phyloP scores from a whole-genome alignment of 2,329 filamentous ascomycete genomes.

The Colletotrichum spaethianum region DNA sequence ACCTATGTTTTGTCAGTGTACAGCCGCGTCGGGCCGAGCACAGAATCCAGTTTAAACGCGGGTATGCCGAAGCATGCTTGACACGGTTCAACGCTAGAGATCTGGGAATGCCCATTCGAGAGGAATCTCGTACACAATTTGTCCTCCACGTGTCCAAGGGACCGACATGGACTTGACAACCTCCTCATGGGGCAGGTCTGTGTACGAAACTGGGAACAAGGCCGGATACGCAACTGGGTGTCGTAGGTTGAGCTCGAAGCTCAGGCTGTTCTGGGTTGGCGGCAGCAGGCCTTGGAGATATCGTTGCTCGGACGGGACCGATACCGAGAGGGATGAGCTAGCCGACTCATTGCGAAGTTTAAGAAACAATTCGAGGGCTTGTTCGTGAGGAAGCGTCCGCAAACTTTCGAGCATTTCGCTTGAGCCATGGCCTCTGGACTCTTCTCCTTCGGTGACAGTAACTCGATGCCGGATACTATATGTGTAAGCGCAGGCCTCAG shows the following conservation, averaged over 20 bases:
- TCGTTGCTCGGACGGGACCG: not conserved
- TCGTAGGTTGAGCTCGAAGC: conserved; percentile 19
- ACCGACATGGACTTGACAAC: conserved; percentile 5
- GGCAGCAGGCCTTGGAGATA: conserved; percentile 1
- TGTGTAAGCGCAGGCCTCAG: conserved; percentile 22
- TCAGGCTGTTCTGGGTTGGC: conserved; percentile 18
- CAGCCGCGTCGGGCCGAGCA: not conserved
- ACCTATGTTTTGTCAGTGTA: not conserved
- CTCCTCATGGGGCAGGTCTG: not conserved
- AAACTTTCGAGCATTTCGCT: conserved; percentile 20
- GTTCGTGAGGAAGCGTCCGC: conserved; percentile 8
- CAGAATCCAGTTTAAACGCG: not conserved
- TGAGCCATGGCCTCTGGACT: not conserved
- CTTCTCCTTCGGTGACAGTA: conserved; percentile 17
- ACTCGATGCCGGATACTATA: conserved; percentile 24
- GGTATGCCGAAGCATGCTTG: not conserved
- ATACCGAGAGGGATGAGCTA: not conserved
- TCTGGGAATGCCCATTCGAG: not conserved
- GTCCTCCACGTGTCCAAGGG: not conserved
- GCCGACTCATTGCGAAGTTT: conserved; percentile 1
- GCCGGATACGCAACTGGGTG: conserved; percentile 16
- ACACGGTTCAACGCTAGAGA: not conserved
- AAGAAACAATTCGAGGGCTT: conserved; percentile 7
- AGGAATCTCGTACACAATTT: conserved; percentile 4
- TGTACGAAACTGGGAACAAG: conserved; percentile 1